Evolutionary conservation across 148 eudicot genomes (phyloP).

Genomic region (Chenopodium album): DNA sequence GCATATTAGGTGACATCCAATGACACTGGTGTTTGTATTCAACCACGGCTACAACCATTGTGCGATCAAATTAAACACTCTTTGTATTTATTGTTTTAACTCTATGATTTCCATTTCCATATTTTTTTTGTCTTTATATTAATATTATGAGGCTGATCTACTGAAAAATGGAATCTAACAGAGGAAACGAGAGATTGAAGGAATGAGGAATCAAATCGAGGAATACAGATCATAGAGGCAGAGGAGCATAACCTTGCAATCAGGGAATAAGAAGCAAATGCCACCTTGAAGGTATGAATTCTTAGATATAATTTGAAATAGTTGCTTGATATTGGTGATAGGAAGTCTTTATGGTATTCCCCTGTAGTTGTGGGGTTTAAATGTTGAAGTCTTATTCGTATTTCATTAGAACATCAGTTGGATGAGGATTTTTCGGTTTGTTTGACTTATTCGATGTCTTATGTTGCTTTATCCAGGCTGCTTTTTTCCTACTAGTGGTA

Average conservation of each 20-base stretch:
- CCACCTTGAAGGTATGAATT: conserved; percentile 61
- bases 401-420: no score
- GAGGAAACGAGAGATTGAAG: conserved; percentile 16
- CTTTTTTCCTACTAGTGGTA: no score
- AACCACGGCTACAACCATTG: no score
- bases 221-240: conserved; percentile 54
- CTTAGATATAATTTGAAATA: neutral
- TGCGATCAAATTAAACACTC: no score
- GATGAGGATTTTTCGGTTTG: no score
- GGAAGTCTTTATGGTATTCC: no score
- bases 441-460: no score
- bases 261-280: conserved; percentile 63
- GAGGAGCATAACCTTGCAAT: conserved; percentile 44
- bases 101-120: neutral
- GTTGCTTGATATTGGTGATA: neutral
- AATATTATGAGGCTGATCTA: neutral
- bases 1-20: no score
- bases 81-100: neutral
- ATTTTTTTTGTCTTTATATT: neutral
- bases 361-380: no score
- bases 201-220: conserved; percentile 46
- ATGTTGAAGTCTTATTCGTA: no score
- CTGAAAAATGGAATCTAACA: conserved; percentile 24
- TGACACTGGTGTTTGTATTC: no score
- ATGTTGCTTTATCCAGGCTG: no score